Percentiles rank a stretch among this genome's conserved stretches.
phyloP scores from a whole-genome alignment of 2,329 filamentous ascomycete genomes.

The Sarocladium strictum region DNA sequence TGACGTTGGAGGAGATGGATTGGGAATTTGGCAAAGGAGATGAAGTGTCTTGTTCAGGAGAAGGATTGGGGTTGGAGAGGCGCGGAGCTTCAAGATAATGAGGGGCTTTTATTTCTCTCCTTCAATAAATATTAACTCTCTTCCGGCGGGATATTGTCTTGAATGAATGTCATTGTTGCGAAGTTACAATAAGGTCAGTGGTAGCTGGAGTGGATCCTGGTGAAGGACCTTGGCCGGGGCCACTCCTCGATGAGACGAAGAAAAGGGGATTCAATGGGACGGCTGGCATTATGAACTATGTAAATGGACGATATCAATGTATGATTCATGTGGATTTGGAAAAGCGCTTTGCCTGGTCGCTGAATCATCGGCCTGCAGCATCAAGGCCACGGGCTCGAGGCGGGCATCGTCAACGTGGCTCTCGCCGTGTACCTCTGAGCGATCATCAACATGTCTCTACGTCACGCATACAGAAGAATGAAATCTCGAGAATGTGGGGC shows the following conservation, averaged over 20 bases:
- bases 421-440: too few relatives aligned
- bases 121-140: too few relatives aligned
- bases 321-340: too few relatives aligned
- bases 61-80: too few relatives aligned
- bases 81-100: too few relatives aligned
- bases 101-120: too few relatives aligned
- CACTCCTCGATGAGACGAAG: background rate
- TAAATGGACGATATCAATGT: background rate
- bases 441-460: too few relatives aligned
- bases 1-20: background rate
- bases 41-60: conserved; percentile 12
- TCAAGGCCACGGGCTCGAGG: too few relatives aligned
- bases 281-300: background rate
- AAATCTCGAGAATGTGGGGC: too few relatives aligned
- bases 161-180: background rate
- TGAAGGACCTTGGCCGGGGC: background rate
- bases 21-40: background rate
- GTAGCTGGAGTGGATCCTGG: background rate
- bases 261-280: background rate
- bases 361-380: background rate
- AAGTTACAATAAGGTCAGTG: background rate
- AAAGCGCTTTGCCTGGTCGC: too few relatives aligned
- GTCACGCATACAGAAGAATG: too few relatives aligned
- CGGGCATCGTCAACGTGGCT: too few relatives aligned
- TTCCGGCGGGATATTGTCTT: background rate